A percentile compares a stretch with the other conserved stretches of the same genome.
Evolutionary conservation across 495 filamentous ascomycete species (phyloP).

Genomic region (Glutinoglossum americanum): DNA sequence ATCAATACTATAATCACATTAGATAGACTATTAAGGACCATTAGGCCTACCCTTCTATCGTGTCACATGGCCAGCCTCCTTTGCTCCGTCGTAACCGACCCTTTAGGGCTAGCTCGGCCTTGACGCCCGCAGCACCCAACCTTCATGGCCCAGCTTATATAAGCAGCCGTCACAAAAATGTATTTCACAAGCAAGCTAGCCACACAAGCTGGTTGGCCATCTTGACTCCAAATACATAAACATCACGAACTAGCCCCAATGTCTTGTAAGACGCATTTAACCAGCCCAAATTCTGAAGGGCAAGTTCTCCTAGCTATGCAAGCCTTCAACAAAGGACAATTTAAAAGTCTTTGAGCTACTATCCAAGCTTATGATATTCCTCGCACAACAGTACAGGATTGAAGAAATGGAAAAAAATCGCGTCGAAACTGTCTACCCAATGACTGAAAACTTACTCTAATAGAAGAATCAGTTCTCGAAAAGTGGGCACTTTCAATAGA

Average conservation of each 20-base stretch:
- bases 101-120: too few species aligned
- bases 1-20: too few species aligned
- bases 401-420: background rate
- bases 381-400: background rate
- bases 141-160: too few species aligned
- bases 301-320: background rate
- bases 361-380: background rate
- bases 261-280: background rate
- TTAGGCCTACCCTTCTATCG: too few species aligned
- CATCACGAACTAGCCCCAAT: background rate
- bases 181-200: background rate
- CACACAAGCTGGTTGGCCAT: background rate
- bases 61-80: too few species aligned
- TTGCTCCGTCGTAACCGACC: too few species aligned
- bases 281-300: background rate
- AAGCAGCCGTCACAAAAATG: too few species aligned
- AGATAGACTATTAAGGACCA: too few species aligned
- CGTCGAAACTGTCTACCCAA: background rate
- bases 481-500: conserved; percentile 1
- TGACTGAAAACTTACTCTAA: background rate
- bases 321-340: background rate
- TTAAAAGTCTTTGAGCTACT: background rate
- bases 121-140: too few species aligned
- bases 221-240: background rate
- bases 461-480: conserved; percentile 1